Evolutionary conservation across 1,284 basidiomycete species (phyloP), one percentile per base, ranked within the genome.

Genomic region (Pascua guehoae): DNA sequence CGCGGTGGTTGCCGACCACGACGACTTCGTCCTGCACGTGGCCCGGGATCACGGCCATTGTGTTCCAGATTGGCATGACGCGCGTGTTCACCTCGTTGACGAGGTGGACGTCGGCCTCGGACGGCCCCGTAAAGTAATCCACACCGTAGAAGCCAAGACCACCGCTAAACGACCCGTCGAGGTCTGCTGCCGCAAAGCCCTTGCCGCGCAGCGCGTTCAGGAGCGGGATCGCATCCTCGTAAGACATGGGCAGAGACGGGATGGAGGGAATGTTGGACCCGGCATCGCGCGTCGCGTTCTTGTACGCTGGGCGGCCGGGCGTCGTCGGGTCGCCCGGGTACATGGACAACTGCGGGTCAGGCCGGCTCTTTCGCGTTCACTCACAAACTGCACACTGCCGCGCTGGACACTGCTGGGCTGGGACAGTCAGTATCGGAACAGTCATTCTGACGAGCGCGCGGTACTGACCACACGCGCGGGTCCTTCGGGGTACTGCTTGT

Each of bases 1-100:
- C 91, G 52, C 90, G 84, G 73, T 95, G 91, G 67, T 87, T 88
- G 10, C 92, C 94, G 56, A 96, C 73, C 24, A 96, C 71, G 18
- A 95, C 84, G 1, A 94, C 86, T 70, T 96, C 91, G 67, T 93
- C 86, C 62, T 84, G 83, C 64, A 96, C 85, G 64, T 88, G 85
- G 0, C 95, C 94, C 8, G 92, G 94, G 60, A 98, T 90, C 41
- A 87, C 83, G 4, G 86, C 90, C 85, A 95, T 91, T 0, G 86
- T 84, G 78, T 97, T 76, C 74, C 75, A 76, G 44, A 76, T 69
- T 14, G 68, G 67, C n/a, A 81, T 90, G 18, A 92, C 82, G 66
- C 85, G 84, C n/a, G 81, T 84, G 61, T 91, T 83, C 49, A 93
- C 87, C 82, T 79, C 71, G 60, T 78, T 79, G 12, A 77, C 74